phyloP scores from a whole-genome alignment of 192 early-diverging fungal species.

The Entomortierella parvispora region DNA sequence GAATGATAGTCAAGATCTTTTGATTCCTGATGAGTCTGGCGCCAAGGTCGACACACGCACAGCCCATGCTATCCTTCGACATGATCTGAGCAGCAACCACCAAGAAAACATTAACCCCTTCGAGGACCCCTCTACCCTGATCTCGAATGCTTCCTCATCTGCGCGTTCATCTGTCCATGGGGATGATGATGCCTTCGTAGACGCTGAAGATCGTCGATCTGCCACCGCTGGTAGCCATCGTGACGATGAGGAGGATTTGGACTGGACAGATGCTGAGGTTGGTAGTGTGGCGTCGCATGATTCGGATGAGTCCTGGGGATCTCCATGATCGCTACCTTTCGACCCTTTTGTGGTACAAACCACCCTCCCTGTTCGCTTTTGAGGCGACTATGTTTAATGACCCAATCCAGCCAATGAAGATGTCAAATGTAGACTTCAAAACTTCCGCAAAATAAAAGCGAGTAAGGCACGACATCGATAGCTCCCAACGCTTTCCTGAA shows the following conservation, averaged over 20 bases:
- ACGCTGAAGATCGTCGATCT: conserved; percentile 38
- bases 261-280: conserved; percentile 50
- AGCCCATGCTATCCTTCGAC: conserved; percentile 37
- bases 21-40: not conserved
- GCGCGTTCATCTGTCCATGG: conserved; percentile 21
- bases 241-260: conserved; percentile 22
- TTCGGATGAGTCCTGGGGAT: conserved; percentile 44
- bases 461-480: too few relatives aligned
- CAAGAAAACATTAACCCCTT: conserved; percentile 42
- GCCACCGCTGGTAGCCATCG: conserved; percentile 12
- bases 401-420: too few relatives aligned
- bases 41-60: conserved; percentile 9
- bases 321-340: too few relatives aligned
- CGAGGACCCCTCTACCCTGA: conserved; percentile 20
- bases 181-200: conserved; percentile 8
- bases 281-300: conserved; percentile 43
- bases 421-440: too few relatives aligned
- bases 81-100: conserved; percentile 37
- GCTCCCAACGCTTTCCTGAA: too few relatives aligned
- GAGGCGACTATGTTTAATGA: too few relatives aligned
- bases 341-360: too few relatives aligned
- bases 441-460: too few relatives aligned
- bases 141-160: conserved; percentile 11
- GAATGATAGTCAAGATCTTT: not conserved
- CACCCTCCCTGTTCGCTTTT: too few relatives aligned